Percentiles rank a stretch among this genome's conserved stretches.
Conservation (phyloP, 2,329 filamentous ascomycete genomes). For the Colletotrichum godetiae region DNA sequence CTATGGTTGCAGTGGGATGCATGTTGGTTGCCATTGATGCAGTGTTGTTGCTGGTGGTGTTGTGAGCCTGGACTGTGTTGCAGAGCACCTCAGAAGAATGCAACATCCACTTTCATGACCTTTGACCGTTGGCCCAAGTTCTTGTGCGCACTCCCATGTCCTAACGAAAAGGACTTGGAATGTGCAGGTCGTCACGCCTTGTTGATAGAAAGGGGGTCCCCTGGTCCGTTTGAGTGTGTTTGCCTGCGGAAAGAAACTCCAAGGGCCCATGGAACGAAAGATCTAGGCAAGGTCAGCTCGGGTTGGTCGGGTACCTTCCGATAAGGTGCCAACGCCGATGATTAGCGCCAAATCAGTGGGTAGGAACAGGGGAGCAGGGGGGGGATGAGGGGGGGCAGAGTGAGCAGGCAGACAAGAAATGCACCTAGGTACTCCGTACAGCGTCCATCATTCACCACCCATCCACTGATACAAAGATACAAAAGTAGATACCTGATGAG, state of each 20-base stretch:
- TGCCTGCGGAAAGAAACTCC: neutral
- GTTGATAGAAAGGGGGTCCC: slow-evolving; percentile 18
- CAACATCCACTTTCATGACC: neutral
- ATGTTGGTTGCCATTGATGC: neutral
- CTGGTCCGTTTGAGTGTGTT: slow-evolving; percentile 5
- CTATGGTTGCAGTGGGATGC: slow-evolving; percentile 7
- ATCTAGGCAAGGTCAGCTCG: slow-evolving; percentile 17
- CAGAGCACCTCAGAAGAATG: neutral
- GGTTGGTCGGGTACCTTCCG: slow-evolving; percentile 18
- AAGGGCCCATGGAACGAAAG: slow-evolving; percentile 1
- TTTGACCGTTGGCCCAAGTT: neutral
- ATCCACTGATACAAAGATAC: too few relatives aligned
- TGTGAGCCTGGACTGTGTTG: neutral
- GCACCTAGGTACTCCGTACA: neutral
- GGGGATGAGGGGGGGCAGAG: neutral
- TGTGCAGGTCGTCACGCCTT: neutral
- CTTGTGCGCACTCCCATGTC: neutral
- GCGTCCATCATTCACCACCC: too few relatives aligned
- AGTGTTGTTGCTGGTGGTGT: neutral
- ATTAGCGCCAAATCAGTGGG: slow-evolving; percentile 9
- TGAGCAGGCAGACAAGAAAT: slow-evolving; percentile 28
- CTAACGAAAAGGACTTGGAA: neutral
- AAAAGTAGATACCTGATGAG: too few relatives aligned
- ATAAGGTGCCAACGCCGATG: slow-evolving; percentile 11
- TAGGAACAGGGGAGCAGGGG: slow-evolving; percentile 7